A percentile compares a stretch with the other conserved stretches of the same genome.
phyloP scores from a whole-genome alignment of 306 rosid species.

The Glycine tomentella region DNA sequence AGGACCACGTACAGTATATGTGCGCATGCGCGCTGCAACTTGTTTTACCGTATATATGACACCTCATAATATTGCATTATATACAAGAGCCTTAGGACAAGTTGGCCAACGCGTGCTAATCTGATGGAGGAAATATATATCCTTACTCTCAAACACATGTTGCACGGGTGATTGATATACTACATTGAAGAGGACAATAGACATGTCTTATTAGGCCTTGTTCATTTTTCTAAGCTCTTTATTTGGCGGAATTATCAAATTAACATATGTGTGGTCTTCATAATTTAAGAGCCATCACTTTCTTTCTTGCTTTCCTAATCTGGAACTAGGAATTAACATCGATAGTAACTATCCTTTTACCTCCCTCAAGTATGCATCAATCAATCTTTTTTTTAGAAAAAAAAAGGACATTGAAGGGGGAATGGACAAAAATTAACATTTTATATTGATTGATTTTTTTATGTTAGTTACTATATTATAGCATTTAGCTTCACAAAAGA shows the following conservation, averaged over 20 bases:
- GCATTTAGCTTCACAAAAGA: no score
- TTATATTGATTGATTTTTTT: no score
- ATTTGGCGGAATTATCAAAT: neutral
- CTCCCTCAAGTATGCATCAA: neutral
- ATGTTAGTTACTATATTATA: no score
- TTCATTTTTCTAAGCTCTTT: neutral
- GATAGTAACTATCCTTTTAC: neutral
- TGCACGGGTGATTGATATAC: constrained; percentile 6
- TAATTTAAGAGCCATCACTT: neutral
- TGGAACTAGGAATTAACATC: no score
- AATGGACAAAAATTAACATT: neutral
- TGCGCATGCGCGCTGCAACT: constrained; percentile 17
- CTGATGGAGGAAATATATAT: neutral
- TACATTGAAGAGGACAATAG: neutral
- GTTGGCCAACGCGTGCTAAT: no score
- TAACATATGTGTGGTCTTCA: neutral
- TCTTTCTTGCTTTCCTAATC: neutral
- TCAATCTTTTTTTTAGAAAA: no score
- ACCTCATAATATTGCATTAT: neutral
- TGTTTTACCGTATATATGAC: neutral
- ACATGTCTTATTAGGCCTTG: neutral
- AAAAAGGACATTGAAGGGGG: neutral
- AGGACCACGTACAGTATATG: neutral
- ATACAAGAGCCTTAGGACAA: no score
- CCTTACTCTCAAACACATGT: constrained; percentile 3